Evolutionary conservation across 768 basidiomycete genomes (phyloP).

Genomic region (Sporobolomyces roseus): DNA sequence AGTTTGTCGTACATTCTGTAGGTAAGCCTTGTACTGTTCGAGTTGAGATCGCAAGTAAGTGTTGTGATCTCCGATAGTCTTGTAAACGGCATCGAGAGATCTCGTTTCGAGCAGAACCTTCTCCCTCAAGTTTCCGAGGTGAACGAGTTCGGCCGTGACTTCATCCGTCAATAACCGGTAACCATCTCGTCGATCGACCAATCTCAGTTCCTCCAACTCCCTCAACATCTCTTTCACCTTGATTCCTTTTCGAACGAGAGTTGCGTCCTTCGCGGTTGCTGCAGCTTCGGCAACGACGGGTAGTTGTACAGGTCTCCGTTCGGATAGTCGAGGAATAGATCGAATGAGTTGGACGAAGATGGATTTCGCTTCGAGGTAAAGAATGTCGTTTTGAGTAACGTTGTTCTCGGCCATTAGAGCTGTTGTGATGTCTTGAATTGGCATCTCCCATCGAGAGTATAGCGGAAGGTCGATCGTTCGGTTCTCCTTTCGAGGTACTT

Average conservation of each 20-base stretch:
- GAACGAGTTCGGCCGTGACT: constrained; percentile 87
- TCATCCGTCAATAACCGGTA: constrained; percentile 97
- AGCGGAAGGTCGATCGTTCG: constrained; percentile 83
- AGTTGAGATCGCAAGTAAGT: constrained; percentile 91
- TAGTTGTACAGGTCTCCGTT: constrained; percentile 84
- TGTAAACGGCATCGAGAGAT: constrained; percentile 93
- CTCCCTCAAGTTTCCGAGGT: constrained; percentile 92
- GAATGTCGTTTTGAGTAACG: constrained; percentile 91
- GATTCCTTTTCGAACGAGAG: constrained; percentile 92
- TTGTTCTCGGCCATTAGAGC: constrained; percentile 85
- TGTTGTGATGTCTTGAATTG: constrained; percentile 93
- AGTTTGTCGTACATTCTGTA: constrained; percentile 93
- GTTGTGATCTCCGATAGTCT: constrained; percentile 99
- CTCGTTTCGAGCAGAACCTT: constrained; percentile 90
- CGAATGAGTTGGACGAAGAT: constrained; percentile 97
- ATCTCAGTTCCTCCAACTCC: constrained; percentile 83
- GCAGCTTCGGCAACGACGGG: constrained; percentile 85
- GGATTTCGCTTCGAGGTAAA: constrained; percentile 99
- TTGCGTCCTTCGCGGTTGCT: constrained; percentile 94
- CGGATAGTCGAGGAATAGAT: constrained; percentile 77
- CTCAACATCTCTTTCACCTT: constrained; percentile 99
- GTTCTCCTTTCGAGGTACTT: constrained; percentile 98
- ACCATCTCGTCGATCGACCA: constrained; percentile 75
- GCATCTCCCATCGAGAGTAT: constrained; percentile 98
- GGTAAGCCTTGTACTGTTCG: constrained; percentile 98